A percentile compares a stretch with the other conserved stretches of the same genome.
These are phyloP conservation scores for Trichoderma sp. DNA, from an alignment of 2,329 filamentous ascomycete species.

Conservation along the genomic window DNA sequence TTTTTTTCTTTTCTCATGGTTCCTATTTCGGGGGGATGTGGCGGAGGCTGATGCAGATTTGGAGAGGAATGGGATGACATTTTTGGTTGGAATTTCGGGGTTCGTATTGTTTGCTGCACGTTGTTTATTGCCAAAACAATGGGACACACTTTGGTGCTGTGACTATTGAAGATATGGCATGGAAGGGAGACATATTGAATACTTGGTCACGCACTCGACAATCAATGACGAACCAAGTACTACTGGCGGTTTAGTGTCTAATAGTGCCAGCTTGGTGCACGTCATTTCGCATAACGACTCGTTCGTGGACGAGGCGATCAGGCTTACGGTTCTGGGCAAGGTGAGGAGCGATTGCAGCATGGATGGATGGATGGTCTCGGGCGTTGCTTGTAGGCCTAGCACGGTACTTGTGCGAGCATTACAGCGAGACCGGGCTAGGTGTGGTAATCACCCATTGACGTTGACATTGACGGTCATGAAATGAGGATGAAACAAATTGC, in stretches of 20 bases:
- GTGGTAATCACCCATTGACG: too few species aligned
- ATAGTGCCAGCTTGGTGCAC: neutral
- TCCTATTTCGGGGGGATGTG: neutral
- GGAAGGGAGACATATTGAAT: neutral
- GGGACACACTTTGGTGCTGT: neutral
- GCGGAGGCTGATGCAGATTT: constrained; percentile 1
- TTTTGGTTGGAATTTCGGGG: neutral
- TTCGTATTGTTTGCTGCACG: neutral
- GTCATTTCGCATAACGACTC: constrained; percentile 12
- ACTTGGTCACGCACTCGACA: neutral
- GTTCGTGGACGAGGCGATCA: neutral
- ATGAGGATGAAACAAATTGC: neutral
- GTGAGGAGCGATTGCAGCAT: neutral
- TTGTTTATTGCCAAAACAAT: neutral
- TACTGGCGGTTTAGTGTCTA: neutral
- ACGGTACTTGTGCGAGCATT: neutral
- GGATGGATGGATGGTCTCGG: neutral
- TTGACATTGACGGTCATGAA: neutral
- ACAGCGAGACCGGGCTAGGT: neutral
- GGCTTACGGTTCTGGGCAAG: constrained; percentile 4
- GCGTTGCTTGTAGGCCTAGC: neutral
- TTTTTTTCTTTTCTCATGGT: neutral
- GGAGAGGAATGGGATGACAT: neutral
- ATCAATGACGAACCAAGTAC: neutral
- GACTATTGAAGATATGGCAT: neutral